Evolutionary conservation across 2,329 filamentous ascomycete genomes (phyloP).

Genomic region (Colletotrichum coccodes): DNA sequence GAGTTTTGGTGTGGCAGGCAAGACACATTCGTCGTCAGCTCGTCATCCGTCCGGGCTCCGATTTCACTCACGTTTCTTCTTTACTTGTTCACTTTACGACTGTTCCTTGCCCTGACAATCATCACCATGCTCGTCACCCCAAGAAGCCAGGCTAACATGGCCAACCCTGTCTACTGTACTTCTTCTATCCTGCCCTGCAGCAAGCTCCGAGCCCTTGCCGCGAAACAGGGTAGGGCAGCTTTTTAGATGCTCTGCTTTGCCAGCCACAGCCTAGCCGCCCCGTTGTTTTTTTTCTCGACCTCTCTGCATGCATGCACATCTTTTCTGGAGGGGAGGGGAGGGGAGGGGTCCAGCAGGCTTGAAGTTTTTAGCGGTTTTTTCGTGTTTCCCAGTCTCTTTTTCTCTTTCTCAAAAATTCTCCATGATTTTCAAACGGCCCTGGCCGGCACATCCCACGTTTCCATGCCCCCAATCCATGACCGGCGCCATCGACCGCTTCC

Average conservation of each 20-base stretch:
- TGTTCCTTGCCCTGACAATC: conserved; percentile 20
- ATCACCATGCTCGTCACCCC: not conserved
- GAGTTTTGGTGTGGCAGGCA: not conserved
- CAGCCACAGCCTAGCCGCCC: conserved; percentile 22
- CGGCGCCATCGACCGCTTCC: conserved; percentile 5
- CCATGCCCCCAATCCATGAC: not conserved
- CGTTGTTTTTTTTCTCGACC: not conserved
- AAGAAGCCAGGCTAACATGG: not conserved
- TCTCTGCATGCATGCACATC: conserved; percentile 14
- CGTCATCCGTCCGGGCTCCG: not conserved
- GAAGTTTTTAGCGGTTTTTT: conserved; percentile 4
- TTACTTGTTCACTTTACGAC: not conserved
- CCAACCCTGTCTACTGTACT: not conserved
- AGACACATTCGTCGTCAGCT: not conserved
- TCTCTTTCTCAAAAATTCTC: not conserved
- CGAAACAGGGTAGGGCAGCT: conserved; percentile 8
- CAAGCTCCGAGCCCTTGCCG: conserved; percentile 2
- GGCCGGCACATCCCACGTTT: conserved; percentile 5
- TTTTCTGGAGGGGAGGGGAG: not conserved
- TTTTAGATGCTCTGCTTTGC: conserved; percentile 15
- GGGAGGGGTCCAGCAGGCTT: not conserved
- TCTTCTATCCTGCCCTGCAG: not conserved
- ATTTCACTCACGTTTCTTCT: not conserved
- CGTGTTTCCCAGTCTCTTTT: not conserved
- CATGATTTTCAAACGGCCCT: conserved; percentile 21